phyloP scores from a whole-genome alignment of 257 asterid species.

The Sherardia arvensis region DNA sequence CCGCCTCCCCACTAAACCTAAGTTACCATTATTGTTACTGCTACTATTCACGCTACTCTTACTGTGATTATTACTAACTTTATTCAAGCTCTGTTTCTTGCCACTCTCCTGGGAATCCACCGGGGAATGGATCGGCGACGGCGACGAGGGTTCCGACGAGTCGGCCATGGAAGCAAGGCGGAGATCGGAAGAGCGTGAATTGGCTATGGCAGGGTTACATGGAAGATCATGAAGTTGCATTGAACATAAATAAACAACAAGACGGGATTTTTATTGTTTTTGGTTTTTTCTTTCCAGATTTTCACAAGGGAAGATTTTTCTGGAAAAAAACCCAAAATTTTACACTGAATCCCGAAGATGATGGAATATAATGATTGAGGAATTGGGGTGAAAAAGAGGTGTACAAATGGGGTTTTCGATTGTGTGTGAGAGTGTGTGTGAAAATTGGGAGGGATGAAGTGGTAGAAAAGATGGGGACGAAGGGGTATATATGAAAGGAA shows the following conservation, averaged over 20 bases:
- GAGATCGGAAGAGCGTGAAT: conserved; percentile 31
- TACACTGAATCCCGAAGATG: background rate
- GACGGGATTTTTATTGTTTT: conserved; percentile 10
- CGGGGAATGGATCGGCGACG: conserved; percentile 66
- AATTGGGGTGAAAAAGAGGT: background rate
- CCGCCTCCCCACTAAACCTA: conserved; percentile 34
- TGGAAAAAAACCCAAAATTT: background rate
- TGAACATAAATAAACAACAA: conserved; percentile 4
- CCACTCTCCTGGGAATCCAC: conserved; percentile 20
- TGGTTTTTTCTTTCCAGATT: conserved; percentile 1
- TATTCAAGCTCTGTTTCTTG: conserved; percentile 18
- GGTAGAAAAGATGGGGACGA: background rate
- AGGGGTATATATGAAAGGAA: background rate
- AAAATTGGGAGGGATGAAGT: conserved; percentile 7
- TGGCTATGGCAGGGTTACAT: conserved; percentile 21
- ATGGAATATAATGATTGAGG: conserved; percentile 2
- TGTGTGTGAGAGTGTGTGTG: background rate
- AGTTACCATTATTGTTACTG: conserved; percentile 13
- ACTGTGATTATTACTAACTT: conserved; percentile 24
- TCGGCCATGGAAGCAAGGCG: conserved; percentile 24
- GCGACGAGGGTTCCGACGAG: conserved; percentile 27
- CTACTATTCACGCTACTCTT: conserved; percentile 23
- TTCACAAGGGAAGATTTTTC: background rate
- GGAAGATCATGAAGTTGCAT: conserved; percentile 40
- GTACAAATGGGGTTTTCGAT: conserved; percentile 8